Evolutionary conservation across 2,329 filamentous ascomycete species (phyloP).

Genomic region (Sphaerulina musiva): DNA sequence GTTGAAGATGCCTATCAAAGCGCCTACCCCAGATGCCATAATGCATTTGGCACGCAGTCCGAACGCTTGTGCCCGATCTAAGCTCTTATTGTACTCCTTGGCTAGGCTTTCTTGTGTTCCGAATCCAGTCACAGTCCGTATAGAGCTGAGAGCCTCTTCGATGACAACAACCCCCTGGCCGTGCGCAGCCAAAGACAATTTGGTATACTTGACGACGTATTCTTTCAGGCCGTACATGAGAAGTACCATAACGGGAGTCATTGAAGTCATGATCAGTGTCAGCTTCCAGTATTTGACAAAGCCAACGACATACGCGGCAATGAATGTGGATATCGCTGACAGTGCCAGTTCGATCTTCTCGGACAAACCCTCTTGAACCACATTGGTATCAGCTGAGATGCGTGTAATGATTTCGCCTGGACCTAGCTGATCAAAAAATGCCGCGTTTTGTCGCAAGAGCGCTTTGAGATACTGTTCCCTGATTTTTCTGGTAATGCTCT

Average conservation of each 20-base stretch:
- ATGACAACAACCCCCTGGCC: constrained; percentile 79
- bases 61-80: constrained; percentile 64
- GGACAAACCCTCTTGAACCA: constrained; percentile 88
- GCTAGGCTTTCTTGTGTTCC: constrained; percentile 87
- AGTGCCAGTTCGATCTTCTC: constrained; percentile 79
- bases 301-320: constrained; percentile 82
- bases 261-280: constrained; percentile 77
- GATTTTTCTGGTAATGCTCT: constrained; percentile 43
- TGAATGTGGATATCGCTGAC: constrained; percentile 69
- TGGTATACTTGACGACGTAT: constrained; percentile 75
- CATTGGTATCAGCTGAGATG: constrained; percentile 88
- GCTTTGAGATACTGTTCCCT: constrained; percentile 76
- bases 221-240: constrained; percentile 66
- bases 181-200: constrained; percentile 69
- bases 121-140: constrained; percentile 86
- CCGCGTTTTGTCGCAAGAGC: constrained; percentile 82
- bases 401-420: constrained; percentile 89
- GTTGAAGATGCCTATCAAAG: constrained; percentile 77
- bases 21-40: constrained; percentile 70
- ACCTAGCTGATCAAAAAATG: constrained; percentile 85
- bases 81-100: constrained; percentile 70
- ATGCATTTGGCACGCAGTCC: constrained; percentile 69
- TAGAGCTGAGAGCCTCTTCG: constrained; percentile 88
- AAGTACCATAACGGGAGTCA: constrained; percentile 67
- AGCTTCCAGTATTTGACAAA: constrained; percentile 91